Percentiles rank a stretch among this genome's conserved stretches.
phyloP scores from a whole-genome alignment of 805 yeast species.

The Lipomyces lipofer region DNA sequence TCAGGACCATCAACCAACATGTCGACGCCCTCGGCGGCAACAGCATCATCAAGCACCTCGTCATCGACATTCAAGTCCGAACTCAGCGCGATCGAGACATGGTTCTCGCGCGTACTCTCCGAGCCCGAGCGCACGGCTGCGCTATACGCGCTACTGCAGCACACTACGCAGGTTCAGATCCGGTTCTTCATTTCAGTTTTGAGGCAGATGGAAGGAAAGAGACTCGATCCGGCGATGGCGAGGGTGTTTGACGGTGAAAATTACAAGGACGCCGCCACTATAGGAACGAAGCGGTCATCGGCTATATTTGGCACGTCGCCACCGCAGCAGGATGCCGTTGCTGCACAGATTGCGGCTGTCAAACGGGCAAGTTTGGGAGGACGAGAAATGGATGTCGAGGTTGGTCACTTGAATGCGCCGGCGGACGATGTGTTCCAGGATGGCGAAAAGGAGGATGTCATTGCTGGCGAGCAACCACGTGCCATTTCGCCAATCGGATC shows the following conservation, averaged over 20 bases:
- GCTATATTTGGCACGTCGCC: not conserved
- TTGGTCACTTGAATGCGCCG: not conserved
- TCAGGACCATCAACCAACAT: slow-evolving; percentile 18
- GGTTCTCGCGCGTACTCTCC: slow-evolving; percentile 43
- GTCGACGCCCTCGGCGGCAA: slow-evolving; percentile 16
- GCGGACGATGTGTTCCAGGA: not conserved
- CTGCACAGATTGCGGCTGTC: too few species aligned
- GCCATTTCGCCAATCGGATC: slow-evolving; percentile 30
- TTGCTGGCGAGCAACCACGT: not conserved
- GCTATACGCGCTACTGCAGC: slow-evolving; percentile 41
- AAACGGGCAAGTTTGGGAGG: slow-evolving; percentile 3
- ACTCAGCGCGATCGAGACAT: slow-evolving; percentile 42
- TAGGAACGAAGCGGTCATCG: not conserved
- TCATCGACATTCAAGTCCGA: slow-evolving; percentile 40
- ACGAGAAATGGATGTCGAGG: too few species aligned
- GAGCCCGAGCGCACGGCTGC: slow-evolving; percentile 44
- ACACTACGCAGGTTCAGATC: slow-evolving; percentile 40
- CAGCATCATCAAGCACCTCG: slow-evolving; percentile 34
- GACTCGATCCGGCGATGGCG: slow-evolving; percentile 9
- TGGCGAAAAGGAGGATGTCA: not conserved
- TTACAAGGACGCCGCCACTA: not conserved
- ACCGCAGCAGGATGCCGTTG: not conserved
- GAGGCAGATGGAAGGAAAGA: slow-evolving; percentile 35
- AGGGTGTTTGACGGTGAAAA: slow-evolving; percentile 1
- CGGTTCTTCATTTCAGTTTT: slow-evolving; percentile 40